Evolutionary conservation across 2,329 filamentous ascomycete species (phyloP).

Genomic region (Claviceps pazoutovae): DNA sequence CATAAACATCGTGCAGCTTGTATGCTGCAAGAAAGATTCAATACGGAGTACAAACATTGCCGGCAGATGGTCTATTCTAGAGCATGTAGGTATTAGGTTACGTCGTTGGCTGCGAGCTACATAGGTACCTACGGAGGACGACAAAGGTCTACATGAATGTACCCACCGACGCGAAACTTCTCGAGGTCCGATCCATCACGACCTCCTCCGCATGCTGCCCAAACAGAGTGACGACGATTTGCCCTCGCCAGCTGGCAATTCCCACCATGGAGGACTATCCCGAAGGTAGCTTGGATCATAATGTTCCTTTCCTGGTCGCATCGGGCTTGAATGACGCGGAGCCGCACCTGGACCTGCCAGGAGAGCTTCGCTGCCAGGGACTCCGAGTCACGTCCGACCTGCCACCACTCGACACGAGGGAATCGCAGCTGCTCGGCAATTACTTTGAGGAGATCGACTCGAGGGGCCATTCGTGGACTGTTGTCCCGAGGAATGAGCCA

Average conservation of each 20-base stretch:
- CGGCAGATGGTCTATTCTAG: no score
- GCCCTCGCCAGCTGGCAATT: slow-evolving; percentile 9
- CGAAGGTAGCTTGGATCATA: slow-evolving; percentile 67
- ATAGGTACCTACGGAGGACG: no score
- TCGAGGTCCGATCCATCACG: slow-evolving; percentile 9
- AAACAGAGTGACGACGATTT: slow-evolving; percentile 1
- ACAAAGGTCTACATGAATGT: no score
- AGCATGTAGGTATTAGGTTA: no score
- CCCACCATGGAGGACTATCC: slow-evolving; percentile 65
- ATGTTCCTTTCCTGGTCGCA: slow-evolving; percentile 70
- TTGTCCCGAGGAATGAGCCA: slow-evolving; percentile 34
- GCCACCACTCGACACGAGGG: slow-evolving; percentile 48
- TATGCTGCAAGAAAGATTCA: no score
- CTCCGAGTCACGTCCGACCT: slow-evolving; percentile 57
- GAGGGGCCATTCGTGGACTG: slow-evolving; percentile 52
- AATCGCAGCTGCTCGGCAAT: slow-evolving; percentile 49
- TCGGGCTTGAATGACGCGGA: slow-evolving; percentile 50
- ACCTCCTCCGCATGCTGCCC: slow-evolving; percentile 1
- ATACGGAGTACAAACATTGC: no score
- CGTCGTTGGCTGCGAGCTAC: no score
- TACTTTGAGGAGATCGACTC: slow-evolving; percentile 55
- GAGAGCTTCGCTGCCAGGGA: slow-evolving; percentile 42
- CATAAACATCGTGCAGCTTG: no score
- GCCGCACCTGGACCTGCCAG: slow-evolving; percentile 28
- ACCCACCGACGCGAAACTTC: background rate